Evolutionary conservation across 345 rosid species (phyloP), one percentile per base, ranked within the genome.

Genomic region (Lumnitzera littorea): DNA sequence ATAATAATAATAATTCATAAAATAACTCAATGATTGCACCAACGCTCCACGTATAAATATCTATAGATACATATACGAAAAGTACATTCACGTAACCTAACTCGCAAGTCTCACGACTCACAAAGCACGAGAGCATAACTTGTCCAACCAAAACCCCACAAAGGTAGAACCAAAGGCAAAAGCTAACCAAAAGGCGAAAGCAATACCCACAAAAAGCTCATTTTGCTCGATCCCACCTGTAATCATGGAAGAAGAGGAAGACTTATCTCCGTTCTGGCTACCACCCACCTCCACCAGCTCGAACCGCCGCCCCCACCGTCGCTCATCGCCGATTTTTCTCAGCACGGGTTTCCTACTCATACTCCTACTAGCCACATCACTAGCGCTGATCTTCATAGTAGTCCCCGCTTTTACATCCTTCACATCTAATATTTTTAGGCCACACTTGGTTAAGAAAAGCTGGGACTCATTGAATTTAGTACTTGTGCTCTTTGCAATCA

Each of bases 401-500:
- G 58, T 84, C 53, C 95, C 96, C 64, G 69, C 85, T 0, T 46
- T 83, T 6, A 10, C 75, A 31, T 69, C 82, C 48, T 74, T 81
- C 67, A 64, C 85, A 24, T 80, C 98, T 6, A 85, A 80, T 55
- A 59, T 83, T 56, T 74, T 82, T 15, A 76, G 77, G 53, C 95
- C 96, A 3, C 76, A 87, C 2, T 55, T 58, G 24, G 81, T 91
- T 47, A 91, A 86, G 20, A 91, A 68, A 70, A 67, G 89, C 55
- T 89, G 96, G 96, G 95, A 82, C 62, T 80, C 80, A 2, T 77
- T 91, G 48, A 89, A 89, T 70, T 62, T 91, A 0, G 87, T 80
- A 1, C 76, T 91, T 7, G 95, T 89, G 11, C 75, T 86, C 8
- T 85, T 91, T 72, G 98, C 98, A 61, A 73, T 91, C 46, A 47